Evolutionary conservation across 208 protist genomes (phyloP), one percentile per base, ranked within the genome.

Genomic region (Leishmania arabica): DNA sequence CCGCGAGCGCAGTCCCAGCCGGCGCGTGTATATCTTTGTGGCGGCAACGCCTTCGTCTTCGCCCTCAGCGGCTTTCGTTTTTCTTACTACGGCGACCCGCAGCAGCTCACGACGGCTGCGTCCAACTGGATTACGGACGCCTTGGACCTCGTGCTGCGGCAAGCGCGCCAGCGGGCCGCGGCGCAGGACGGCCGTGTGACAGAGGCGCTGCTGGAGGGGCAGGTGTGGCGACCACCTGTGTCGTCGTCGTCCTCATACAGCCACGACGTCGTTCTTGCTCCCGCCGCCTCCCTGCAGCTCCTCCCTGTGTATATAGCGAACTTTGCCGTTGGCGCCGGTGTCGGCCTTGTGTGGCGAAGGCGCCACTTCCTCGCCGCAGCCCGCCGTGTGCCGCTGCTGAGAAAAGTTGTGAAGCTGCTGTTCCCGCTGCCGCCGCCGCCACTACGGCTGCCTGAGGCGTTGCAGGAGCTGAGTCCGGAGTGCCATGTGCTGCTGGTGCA

Each of bases 61-160:
- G 91, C 89, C 21, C 80, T 94, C 58, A 78, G 85, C 42, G 91
- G 91, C 3, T 92, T 91, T 51, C 89, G 89, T 47, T 89, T 88
- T 27, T 64, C 65, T 51, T 86, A 84, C 83, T 81, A 85, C 70
- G 53, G 69, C n/a, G 86, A 90, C 31, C 31, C 68, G n/a, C 82
- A 78, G 49, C 84, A 92, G 70, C 56, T 87, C 37, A 78, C 62
- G 37, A 85, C 82, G 37, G 77, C 84, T 13, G 78, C 71, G 51
- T 88, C 82, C 73, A 85, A 84, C 72, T 81, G 68, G 68, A 40
- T 83, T 15, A 79, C 84, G 7, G 87, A 90, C 31, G 69, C 49
- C 49, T 47, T 90, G 5, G 70, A 83, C 51, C 51, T 82, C 4
- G 42, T 79, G 27, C 72, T 84, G 60, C 82, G 82, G 7, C 82